Conservation (phyloP, 2,329 filamentous ascomycete genomes). For the Xylaria sp. region DNA sequence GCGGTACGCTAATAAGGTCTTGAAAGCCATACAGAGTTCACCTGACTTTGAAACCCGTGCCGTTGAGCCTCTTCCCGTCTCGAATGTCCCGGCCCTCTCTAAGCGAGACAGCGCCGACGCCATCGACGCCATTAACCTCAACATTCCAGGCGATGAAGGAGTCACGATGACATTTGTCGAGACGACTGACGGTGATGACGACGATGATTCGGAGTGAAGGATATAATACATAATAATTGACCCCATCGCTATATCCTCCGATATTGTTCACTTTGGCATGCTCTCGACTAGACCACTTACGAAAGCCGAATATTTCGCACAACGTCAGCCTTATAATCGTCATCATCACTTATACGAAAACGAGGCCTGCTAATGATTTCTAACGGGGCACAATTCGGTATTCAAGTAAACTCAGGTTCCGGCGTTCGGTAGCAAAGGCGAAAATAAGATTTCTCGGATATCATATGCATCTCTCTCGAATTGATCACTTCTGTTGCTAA, state of each 20-base stretch:
- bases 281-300: not conserved
- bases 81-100: slow-evolving; percentile 36
- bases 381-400: slow-evolving; percentile 4
- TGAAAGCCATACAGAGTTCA: slow-evolving; percentile 45
- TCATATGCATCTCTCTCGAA: slow-evolving; percentile 13
- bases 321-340: not conserved
- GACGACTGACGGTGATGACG: slow-evolving; percentile 46
- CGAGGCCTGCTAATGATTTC: not conserved
- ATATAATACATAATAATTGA: slow-evolving; percentile 8
- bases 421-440: slow-evolving; percentile 27
- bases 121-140: slow-evolving; percentile 58
- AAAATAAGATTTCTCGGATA: slow-evolving; percentile 19
- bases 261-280: not conserved
- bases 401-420: not conserved
- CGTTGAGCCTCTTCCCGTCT: slow-evolving; percentile 40
- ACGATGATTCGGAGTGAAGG: slow-evolving; percentile 42
- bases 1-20: slow-evolving; percentile 39
- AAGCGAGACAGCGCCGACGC: slow-evolving; percentile 45
- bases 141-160: slow-evolving; percentile 56
- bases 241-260: not conserved
- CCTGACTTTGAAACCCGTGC: slow-evolving; percentile 43
- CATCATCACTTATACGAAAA: slow-evolving; percentile 13
- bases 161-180: slow-evolving; percentile 60
- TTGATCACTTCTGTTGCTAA: slow-evolving; percentile 31
- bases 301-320: not conserved